A percentile compares a stretch with the other conserved stretches of the same genome.
These are phyloP conservation scores for Periconia sp. DNA, from an alignment of 2,329 filamentous ascomycete genomes.

Conservation along the genomic window DNA sequence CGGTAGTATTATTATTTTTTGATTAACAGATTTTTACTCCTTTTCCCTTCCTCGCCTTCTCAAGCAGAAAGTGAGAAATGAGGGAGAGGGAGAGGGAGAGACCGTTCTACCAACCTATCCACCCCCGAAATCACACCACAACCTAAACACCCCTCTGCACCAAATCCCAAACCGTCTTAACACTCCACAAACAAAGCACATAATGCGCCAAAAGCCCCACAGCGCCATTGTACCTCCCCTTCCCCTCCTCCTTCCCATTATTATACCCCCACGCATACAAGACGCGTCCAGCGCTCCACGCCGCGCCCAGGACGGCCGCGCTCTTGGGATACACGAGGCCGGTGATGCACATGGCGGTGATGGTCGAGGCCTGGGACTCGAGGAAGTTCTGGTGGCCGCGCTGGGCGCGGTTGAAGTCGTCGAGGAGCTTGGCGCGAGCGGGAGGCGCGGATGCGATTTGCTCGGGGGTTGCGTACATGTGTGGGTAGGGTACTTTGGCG, in stretches of 20 bases:
- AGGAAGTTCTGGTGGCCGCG: slow-evolving; percentile 59
- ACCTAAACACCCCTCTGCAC: background rate
- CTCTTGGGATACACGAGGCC: slow-evolving; percentile 57
- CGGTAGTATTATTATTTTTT: too few species aligned
- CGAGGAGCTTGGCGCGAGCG: slow-evolving; percentile 46
- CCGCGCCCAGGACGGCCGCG: slow-evolving; percentile 48
- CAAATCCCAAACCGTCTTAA: background rate
- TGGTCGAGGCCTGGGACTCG: slow-evolving; percentile 58
- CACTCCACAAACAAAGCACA: slow-evolving; percentile 10
- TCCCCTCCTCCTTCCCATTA: slow-evolving; percentile 42
- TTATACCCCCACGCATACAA: slow-evolving; percentile 55
- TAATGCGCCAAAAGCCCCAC: slow-evolving; percentile 37
- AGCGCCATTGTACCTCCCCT: slow-evolving; percentile 46
- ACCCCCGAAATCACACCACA: too few species aligned
- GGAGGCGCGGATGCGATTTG: slow-evolving; percentile 49
- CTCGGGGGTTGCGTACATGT: slow-evolving; percentile 59
- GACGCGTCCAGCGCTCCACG: slow-evolving; percentile 55
- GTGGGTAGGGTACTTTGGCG: slow-evolving; percentile 60
- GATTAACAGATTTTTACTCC: too few species aligned
- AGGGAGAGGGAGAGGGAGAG: too few species aligned
- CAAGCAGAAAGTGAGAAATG: too few species aligned
- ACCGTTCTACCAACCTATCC: too few species aligned
- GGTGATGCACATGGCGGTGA: slow-evolving; percentile 55
- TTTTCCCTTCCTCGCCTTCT: too few species aligned
- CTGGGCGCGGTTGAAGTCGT: slow-evolving; percentile 49